Percentiles rank a stretch among this genome's conserved stretches.
These are phyloP conservation scores for Prosopis cineraria DNA, from an alignment of 306 rosid genomes.

Conservation along the genomic window DNA sequence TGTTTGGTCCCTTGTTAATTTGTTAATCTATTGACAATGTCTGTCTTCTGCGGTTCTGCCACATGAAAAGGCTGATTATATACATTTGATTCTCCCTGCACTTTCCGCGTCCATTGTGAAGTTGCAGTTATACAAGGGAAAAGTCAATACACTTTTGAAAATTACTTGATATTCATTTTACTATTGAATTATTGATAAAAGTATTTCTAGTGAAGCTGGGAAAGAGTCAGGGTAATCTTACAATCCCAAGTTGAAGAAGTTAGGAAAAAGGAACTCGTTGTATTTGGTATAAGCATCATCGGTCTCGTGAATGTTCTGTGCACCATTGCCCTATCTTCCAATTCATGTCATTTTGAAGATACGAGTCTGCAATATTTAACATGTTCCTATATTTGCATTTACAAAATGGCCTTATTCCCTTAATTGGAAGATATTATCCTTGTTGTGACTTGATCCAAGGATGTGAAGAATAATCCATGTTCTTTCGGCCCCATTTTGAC, in stretches of 20 bases:
- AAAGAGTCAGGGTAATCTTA: not conserved
- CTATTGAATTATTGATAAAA: not conserved
- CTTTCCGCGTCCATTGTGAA: not conserved
- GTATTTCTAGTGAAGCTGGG: not conserved
- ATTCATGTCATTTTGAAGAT: not conserved
- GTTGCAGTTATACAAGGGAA: not conserved
- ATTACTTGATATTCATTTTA: not conserved
- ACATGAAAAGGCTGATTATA: not conserved
- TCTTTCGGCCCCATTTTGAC: not conserved
- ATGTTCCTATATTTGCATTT: not conserved
- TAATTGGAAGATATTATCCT: not conserved
- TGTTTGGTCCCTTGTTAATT: not conserved
- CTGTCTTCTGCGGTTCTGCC: not conserved
- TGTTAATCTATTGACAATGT: conserved; percentile 8
- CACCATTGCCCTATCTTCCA: not conserved
- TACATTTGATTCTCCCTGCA: not conserved
- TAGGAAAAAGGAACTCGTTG: not conserved
- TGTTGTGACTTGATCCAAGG: not conserved
- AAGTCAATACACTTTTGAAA: not conserved
- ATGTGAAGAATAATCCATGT: not conserved
- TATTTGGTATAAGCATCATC: not conserved
- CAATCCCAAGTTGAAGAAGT: not conserved
- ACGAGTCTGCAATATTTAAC: not conserved
- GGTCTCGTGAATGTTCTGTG: not conserved
- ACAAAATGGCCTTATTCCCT: not conserved